Conservation (phyloP, 139 green algal genomes). For the Micractinium conductrix region DNA sequence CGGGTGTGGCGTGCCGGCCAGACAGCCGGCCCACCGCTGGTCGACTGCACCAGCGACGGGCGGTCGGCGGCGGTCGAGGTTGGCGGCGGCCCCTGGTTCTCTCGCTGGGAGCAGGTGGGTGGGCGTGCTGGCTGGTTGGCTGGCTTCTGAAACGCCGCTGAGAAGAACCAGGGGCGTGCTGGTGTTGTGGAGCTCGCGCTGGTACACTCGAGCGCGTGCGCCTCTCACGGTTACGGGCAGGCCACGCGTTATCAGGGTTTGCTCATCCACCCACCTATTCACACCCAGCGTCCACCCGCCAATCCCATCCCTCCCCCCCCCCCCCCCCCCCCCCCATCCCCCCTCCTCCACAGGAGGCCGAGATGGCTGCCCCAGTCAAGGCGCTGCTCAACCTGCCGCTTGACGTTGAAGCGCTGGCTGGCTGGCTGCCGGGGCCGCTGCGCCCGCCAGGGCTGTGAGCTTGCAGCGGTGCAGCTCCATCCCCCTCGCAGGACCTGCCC, state of each 20-base stretch:
- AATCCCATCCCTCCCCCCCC: too few species aligned
- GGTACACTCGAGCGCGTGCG: too few species aligned
- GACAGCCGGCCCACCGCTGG: constrained; percentile 42
- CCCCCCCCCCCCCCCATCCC: too few species aligned
- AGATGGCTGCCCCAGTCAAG: constrained; percentile 85
- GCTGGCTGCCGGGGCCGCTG: constrained; percentile 53
- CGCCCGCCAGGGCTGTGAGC: constrained; percentile 73
- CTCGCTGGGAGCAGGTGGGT: constrained; percentile 77
- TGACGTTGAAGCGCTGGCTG: constrained; percentile 67
- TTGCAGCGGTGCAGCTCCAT: background rate
- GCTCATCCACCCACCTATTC: too few species aligned
- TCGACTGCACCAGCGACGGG: constrained; percentile 69
- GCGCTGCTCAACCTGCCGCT: constrained; percentile 78
- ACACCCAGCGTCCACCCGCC: too few species aligned
- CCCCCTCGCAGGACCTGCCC: background rate
- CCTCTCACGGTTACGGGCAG: too few species aligned
- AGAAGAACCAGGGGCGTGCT: too few species aligned
- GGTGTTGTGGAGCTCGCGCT: too few species aligned
- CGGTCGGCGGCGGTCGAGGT: constrained; percentile 82
- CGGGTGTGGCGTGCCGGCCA: constrained; percentile 67
- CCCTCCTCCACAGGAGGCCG: too few species aligned
- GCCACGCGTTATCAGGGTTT: too few species aligned
- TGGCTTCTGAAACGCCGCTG: too few species aligned
- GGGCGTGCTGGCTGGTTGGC: too few species aligned
- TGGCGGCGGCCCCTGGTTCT: constrained; percentile 93